phyloP scores from a whole-genome alignment of 148 eudicot species.

The Chenopodium berlandieri region DNA sequence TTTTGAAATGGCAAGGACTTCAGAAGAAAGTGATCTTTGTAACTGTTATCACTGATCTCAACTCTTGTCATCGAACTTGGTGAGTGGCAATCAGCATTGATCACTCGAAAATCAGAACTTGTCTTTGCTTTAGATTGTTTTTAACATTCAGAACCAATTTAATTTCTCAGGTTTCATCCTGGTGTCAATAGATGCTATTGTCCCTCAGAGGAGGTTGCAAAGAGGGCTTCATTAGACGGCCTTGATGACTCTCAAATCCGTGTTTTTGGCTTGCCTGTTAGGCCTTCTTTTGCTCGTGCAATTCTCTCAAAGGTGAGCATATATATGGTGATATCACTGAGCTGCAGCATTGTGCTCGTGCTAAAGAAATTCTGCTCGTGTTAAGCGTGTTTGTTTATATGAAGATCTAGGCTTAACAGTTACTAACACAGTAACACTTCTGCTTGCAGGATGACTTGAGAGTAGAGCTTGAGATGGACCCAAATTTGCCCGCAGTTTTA shows the following conservation, averaged over 20 bases:
- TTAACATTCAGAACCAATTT: not conserved
- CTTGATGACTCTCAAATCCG: constrained; percentile 74
- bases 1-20: constrained; percentile 96
- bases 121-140: not conserved
- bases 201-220: constrained; percentile 93
- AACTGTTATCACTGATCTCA: constrained; percentile 91
- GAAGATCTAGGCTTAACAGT: not conserved
- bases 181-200: constrained; percentile 86
- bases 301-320: constrained; percentile 62
- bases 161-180: constrained; percentile 71
- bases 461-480: constrained; percentile 80
- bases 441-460: constrained; percentile 62
- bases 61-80: constrained; percentile 96
- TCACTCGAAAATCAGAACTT: not conserved
- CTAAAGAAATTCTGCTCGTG: not conserved
- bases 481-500: constrained; percentile 67
- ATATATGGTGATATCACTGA: not conserved
- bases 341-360: not conserved
- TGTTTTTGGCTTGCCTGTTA: constrained; percentile 90
- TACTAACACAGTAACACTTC: not conserved
- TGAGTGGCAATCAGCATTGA: constrained; percentile 22
- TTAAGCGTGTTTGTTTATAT: not conserved
- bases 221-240: constrained; percentile 76
- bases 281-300: constrained; percentile 87
- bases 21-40: constrained; percentile 92